phyloP scores from a whole-genome alignment of 2,329 filamentous ascomycete genomes.

The Fusarium odoratissimum region DNA sequence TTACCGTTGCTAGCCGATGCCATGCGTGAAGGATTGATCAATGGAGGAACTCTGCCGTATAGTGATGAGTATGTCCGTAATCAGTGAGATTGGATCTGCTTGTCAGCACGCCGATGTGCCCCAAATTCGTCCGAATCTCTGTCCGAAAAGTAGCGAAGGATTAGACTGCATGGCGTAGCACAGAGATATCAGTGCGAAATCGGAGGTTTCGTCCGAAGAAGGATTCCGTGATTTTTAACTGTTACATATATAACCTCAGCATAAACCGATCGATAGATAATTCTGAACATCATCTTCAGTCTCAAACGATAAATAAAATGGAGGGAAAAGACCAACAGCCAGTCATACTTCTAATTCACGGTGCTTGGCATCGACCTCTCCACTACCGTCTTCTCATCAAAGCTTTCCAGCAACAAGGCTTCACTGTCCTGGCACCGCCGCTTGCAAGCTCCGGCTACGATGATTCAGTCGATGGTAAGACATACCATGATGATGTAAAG shows the following conservation, averaged over 20 bases:
- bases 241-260: not conserved
- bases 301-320: too few relatives aligned
- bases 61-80: too few relatives aligned
- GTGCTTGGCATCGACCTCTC: slow-evolving; percentile 33
- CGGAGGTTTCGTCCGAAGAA: not conserved
- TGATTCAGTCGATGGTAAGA: slow-evolving; percentile 18
- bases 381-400: slow-evolving; percentile 29
- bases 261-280: too few relatives aligned
- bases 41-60: too few relatives aligned
- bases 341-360: slow-evolving; percentile 23
- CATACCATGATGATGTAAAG: slow-evolving; percentile 21
- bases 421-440: slow-evolving; percentile 14
- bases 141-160: too few relatives aligned
- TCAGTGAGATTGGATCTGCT: too few relatives aligned
- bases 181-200: too few relatives aligned
- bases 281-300: too few relatives aligned
- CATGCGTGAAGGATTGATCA: too few relatives aligned
- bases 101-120: too few relatives aligned
- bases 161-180: too few relatives aligned
- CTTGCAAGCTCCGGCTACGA: slow-evolving; percentile 30
- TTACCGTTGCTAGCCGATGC: too few relatives aligned
- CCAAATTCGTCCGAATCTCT: not conserved
- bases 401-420: not conserved
- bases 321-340: slow-evolving; percentile 19
- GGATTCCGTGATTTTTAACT: not conserved